Conservation (phyloP, 306 rosid species). For the Sicyos baderoa region DNA sequence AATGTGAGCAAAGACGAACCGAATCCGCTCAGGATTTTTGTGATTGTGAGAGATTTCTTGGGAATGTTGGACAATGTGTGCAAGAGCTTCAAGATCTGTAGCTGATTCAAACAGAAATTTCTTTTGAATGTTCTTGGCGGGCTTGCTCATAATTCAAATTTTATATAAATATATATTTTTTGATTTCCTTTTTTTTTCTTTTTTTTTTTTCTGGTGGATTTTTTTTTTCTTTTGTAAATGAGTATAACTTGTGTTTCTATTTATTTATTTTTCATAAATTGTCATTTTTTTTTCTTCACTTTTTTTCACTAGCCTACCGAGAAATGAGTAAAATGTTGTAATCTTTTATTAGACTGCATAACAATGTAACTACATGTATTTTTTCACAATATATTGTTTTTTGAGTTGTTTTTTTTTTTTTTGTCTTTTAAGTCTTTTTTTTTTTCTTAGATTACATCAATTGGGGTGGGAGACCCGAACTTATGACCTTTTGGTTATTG, state of each 20-base stretch:
- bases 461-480: no score
- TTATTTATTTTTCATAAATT: background rate
- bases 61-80: conserved; percentile 85
- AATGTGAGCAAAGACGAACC: conserved; percentile 74
- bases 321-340: no score
- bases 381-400: no score
- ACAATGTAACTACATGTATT: no score
- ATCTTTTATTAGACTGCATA: no score
- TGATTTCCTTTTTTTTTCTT: background rate
- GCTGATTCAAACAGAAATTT: background rate
- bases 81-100: conserved; percentile 26
- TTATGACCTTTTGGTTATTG: no score
- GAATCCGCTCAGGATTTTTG: conserved; percentile 71
- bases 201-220: background rate
- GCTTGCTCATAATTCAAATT: background rate
- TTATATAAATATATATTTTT: background rate
- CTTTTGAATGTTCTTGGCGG: background rate
- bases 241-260: background rate
- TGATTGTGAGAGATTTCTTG: conserved; percentile 86
- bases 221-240: background rate
- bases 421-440: no score
- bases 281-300: no score
- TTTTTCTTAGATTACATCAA: no score
- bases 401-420: no score
- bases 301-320: no score